Conservation (phyloP, 768 basidiomycete species). For the Tephrocybe sp. region DNA sequence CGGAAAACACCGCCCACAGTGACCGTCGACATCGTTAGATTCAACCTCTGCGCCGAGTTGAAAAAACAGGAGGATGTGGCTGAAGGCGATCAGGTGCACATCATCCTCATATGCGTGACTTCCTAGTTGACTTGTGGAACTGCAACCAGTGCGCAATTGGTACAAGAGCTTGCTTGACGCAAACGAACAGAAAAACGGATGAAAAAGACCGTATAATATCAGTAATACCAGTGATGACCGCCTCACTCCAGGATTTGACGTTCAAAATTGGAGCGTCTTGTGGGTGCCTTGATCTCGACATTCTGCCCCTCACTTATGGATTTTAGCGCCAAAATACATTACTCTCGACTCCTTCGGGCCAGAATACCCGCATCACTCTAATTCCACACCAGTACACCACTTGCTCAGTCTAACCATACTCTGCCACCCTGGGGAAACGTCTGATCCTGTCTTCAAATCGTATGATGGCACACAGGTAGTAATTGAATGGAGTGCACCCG, state of each 20-base stretch:
- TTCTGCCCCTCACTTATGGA: conserved; percentile 11
- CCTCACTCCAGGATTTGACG: conserved; percentile 29
- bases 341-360: conserved; percentile 56
- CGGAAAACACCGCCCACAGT: conserved; percentile 63
- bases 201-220: conserved; percentile 58
- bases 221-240: conserved; percentile 72
- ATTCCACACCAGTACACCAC: conserved; percentile 47
- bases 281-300: conserved; percentile 17
- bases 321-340: conserved; percentile 52
- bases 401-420: conserved; percentile 58
- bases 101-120: conserved; percentile 15
- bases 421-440: conserved; percentile 43
- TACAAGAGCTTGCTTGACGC: conserved; percentile 73
- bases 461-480: conserved; percentile 56
- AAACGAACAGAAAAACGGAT: conserved; percentile 56
- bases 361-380: conserved; percentile 53
- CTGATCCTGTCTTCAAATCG: conserved; percentile 50
- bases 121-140: neutral
- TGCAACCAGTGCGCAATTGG: conserved; percentile 57
- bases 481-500: conserved; percentile 61
- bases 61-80: conserved; percentile 40
- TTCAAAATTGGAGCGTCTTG: conserved; percentile 35
- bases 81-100: conserved; percentile 65
- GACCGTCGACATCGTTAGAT: conserved; percentile 55
- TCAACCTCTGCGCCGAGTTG: conserved; percentile 69